Base-by-base conservation (phyloP, 1,284 basidiomycete species). In the Sporisorium graminicola region DNA sequence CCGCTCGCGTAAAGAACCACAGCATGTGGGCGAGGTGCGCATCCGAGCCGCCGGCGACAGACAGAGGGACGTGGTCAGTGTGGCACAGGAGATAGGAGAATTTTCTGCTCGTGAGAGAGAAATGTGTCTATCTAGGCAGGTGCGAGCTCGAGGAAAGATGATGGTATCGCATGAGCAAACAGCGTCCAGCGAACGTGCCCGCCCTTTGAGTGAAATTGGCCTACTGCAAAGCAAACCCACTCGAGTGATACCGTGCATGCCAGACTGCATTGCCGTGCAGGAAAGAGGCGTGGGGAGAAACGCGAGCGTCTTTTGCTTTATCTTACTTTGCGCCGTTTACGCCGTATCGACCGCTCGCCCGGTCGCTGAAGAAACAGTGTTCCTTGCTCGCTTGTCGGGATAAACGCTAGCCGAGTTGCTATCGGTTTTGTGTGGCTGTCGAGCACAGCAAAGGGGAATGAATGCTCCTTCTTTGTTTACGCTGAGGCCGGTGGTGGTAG, bases 371-470 rank as follows among this genome's bases (percentile, higher is more conserved):
- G 31, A n/a, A n/a, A n/a, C n/a, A 54, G 51, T 46, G 63, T 63
- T 66, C 64, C 64, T 62, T 46, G 63, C 63, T 71, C 62, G 62
- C 69, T 72, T 62, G 55, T 26, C 47, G 27, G 47, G 27, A 49
- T 10, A 26, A 20, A 31, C 27, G 18, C 5, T 72, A 66, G 46
- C 56, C 63, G 64, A 72, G 64, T 55, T 50, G 27, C 49, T n/a
- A 20, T 20, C 12, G 37, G 35, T n/a, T 46, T 49, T 60, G 22
- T 53, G 24, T 54, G 50, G 26, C 27, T 33, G 7, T 29, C 37
- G 33, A 22, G 31, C n/a, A 42, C 20, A n/a, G n/a, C 40, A 43
- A 43, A 43, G 2, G 20, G 40, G 9, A 9, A 35, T 18, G 5
- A 18, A 35, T 6, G 33, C 33, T 35, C 29, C 5, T n/a, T 35